Evolutionary conservation across 805 yeast genomes (phyloP), one percentile per base, ranked within the genome.

Genomic region (Saccharomycopsis sp.): DNA sequence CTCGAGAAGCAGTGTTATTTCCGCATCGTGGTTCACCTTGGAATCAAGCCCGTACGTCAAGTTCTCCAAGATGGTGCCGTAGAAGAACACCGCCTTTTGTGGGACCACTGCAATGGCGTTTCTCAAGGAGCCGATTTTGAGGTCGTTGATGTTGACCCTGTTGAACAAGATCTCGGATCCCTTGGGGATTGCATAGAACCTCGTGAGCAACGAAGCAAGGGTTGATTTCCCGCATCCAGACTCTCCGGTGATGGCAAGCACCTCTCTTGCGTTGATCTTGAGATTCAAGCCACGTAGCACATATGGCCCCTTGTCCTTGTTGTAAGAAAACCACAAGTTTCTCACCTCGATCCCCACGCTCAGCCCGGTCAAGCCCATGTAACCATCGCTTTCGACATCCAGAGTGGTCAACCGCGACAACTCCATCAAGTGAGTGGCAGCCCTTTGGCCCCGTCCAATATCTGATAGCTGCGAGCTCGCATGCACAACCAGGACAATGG

Each of bases 141-240:
- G 56, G 0, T 55, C 53, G 9, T 60, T 57, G 1, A 84, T 61
- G 45, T 76, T 75, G 2, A 52, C 49, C 0, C 71, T 75, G 30
- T 67, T 71, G 6, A 80, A 46, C 7, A 54, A 51, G 2, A 80
- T 59, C 12, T 10, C 27, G 0, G 60, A 39, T 0, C 73, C 69
- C 0, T 59, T 48, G 2, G 59, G 49, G 2, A 67, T 60, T 1
- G 55, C 56, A 45, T 75, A 75, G 1, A 88, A 57, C 37, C 80
- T 63, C 1, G 77, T 58, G 0, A 88, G 48, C 9, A 88, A 50
- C 1, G 68, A 63, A 0, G 75, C 59, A 1, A 89, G 47, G 0
- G 97, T 86, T 0, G 96, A 81, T 58, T 92, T 92, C 0, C 99
- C 99, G 10, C 80, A 71, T 0, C 99, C 99, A 2, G 96, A 84